Conservation (phyloP, 257 asterid species). For the Nicotiana sylvestris region DNA sequence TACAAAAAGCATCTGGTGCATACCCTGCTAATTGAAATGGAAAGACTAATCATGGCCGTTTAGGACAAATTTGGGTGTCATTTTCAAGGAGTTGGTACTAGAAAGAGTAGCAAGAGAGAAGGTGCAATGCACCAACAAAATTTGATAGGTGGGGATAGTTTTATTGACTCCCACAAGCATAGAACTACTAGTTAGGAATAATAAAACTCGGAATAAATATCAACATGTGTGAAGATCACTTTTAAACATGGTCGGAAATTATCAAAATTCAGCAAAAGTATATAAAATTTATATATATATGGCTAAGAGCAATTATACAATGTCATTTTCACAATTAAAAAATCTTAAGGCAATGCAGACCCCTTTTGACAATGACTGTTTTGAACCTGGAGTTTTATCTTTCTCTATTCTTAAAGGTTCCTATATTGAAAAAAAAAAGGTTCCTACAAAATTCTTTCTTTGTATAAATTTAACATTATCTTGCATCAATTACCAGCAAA, state of each 20-base stretch:
- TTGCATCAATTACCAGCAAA: too few relatives aligned
- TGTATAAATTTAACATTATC: background rate
- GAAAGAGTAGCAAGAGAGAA: background rate
- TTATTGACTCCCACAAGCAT: background rate
- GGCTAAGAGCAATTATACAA: too few relatives aligned
- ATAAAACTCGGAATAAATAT: background rate
- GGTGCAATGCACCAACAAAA: constrained; percentile 7
- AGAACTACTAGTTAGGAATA: background rate
- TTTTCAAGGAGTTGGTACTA: constrained; percentile 18
- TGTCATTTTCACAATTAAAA: background rate
- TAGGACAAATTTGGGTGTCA: constrained; percentile 30
- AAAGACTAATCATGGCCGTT: constrained; percentile 29
- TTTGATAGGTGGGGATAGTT: background rate
- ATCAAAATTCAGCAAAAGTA: too few relatives aligned
- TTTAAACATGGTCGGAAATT: too few relatives aligned
- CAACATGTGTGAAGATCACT: too few relatives aligned
- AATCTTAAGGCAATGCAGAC: too few relatives aligned
- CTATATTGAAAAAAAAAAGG: background rate
- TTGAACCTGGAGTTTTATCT: background rate
- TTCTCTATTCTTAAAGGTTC: background rate
- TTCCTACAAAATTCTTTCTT: background rate
- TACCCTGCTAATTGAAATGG: background rate
- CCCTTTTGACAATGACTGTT: background rate
- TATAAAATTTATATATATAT: too few relatives aligned
- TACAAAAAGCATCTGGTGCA: background rate